A percentile compares a stretch with the other conserved stretches of the same genome.
phyloP scores from a whole-genome alignment of 331 rosid species.

The Malus hybrid region DNA sequence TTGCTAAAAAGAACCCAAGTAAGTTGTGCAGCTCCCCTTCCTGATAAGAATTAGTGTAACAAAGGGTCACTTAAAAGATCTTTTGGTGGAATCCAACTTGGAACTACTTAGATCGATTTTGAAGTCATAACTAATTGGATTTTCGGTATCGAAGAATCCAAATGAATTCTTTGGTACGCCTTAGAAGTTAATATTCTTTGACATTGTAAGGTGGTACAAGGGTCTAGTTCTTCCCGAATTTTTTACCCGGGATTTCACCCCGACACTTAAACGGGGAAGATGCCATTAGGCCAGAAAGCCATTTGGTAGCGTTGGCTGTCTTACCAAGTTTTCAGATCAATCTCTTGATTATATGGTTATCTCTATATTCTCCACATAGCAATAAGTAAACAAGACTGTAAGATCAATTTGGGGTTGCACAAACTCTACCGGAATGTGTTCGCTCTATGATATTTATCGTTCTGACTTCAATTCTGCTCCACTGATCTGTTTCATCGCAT shows the following conservation, averaged over 20 bases:
- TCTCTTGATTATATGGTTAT: neutral
- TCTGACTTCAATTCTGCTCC: no score
- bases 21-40: constrained; percentile 10
- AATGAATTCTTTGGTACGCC: neutral
- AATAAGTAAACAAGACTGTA: neutral
- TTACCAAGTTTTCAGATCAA: neutral
- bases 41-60: no score
- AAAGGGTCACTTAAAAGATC: neutral
- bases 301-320: neutral
- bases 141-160: neutral
- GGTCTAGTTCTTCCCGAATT: no score
- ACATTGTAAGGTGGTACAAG: no score
- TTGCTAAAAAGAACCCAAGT: constrained; percentile 65
- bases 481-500: constrained; percentile 8
- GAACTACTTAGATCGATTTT: neutral
- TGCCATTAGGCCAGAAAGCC: neutral
- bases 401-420: no score
- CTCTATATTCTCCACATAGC: neutral
- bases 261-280: neutral
- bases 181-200: neutral
- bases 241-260: neutral
- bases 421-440: neutral
- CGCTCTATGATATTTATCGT: neutral
- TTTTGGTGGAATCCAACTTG: neutral
- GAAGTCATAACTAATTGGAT: neutral